Evolutionary conservation across 306 rosid species (phyloP), one percentile per base, ranked within the genome.

Genomic region (Erythrophleum fordii): DNA sequence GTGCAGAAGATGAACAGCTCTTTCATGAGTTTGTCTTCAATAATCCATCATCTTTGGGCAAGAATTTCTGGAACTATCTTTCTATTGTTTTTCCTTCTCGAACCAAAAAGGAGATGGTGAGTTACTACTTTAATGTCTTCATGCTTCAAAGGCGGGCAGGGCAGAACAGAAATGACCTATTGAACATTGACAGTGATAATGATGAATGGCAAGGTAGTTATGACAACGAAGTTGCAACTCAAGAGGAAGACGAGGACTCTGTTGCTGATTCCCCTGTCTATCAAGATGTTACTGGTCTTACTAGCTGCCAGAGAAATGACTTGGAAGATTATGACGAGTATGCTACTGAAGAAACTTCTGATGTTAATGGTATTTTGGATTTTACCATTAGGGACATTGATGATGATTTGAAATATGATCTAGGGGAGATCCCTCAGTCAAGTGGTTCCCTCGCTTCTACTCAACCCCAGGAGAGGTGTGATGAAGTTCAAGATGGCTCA

Each of bases 81-180:
- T 82, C 87, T 42, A 68, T 74, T 20, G 90, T 72, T 72, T 89
- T 92, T 58, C 87, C 97, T 65, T 91, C 87, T 23, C 88, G 86
- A 77, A 87, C 86, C 55, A 94, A 88, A 82, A 88, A 8, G 88
- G 97, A 89, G 82, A 86, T 92, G 45, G 94, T 94, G 37, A 91
- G 97, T 80, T 94, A 92, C 82, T 94, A 94, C 79, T 94, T 92
- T 72, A 92, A 94, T 41, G 98, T 92, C 37, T 92, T 94, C 77
- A 91, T 94, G 93, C 89, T 94, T 74, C 86, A 87, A 49, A 91
- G 73, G 77, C 85, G 97, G 69, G 91, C 94, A 10, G 89, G 86
- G 83, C 98, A 94, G 88, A 94, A 92, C 84, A 82, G 97, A 80
- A 83, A 64, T 17, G 84, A 85, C 41, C 84, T 80, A 1, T 61